Percentiles rank a stretch among this genome's conserved stretches.
phyloP scores from a whole-genome alignment of 345 rosid species.

The Camelina hispida region DNA sequence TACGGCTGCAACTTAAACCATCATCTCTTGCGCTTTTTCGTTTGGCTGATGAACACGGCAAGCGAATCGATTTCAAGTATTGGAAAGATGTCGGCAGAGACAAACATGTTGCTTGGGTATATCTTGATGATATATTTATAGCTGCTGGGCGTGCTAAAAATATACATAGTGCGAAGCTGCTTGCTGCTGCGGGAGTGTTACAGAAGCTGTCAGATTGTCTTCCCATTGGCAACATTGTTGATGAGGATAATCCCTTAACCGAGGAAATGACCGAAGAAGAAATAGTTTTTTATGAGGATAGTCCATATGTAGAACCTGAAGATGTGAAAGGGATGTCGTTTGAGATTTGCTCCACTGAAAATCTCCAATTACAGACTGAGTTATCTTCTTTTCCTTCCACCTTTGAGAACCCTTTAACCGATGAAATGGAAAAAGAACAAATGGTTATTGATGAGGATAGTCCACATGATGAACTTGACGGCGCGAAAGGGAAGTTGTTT shows the following conservation, averaged over 20 bases:
- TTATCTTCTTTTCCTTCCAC: conserved; percentile 52
- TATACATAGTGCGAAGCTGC: conserved; percentile 55
- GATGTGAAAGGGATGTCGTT: background rate
- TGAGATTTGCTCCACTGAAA: background rate
- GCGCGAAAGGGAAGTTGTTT: no score
- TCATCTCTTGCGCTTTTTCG: conserved; percentile 48
- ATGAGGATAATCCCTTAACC: conserved; percentile 47
- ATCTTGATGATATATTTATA: conserved; percentile 52
- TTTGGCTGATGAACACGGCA: conserved; percentile 58
- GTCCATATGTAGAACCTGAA: background rate
- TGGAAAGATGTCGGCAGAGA: conserved; percentile 37
- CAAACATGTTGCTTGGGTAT: conserved; percentile 46
- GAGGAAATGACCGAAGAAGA: conserved; percentile 7
- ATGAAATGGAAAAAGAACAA: no score
- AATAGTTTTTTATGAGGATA: background rate
- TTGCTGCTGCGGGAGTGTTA: conserved; percentile 57
- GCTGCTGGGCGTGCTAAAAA: conserved; percentile 51
- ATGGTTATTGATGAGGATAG: no score
- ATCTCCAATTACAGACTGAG: conserved; percentile 14
- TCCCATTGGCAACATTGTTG: conserved; percentile 9
- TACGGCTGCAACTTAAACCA: conserved; percentile 43
- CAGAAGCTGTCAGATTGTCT: conserved; percentile 43
- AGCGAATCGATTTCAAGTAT: conserved; percentile 50
- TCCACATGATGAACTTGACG: no score
- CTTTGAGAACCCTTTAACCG: conserved; percentile 54